Evolutionary conservation across 1,284 basidiomycete genomes (phyloP).

Genomic region (Dichomitus squalens): DNA sequence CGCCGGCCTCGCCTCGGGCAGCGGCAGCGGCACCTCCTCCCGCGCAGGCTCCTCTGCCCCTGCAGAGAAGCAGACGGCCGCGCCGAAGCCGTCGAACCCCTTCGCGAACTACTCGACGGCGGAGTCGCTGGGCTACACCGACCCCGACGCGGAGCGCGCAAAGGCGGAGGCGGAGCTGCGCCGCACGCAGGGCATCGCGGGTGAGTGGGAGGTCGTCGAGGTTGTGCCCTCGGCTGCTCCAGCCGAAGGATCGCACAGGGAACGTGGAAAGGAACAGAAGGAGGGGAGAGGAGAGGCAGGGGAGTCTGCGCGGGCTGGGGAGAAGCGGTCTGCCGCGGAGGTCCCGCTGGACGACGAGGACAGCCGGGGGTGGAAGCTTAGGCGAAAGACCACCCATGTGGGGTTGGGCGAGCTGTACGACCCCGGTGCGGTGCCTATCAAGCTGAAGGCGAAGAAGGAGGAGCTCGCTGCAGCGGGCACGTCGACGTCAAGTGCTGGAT

Average conservation of each 20-base stretch:
- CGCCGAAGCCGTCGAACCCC: conserved; percentile 64
- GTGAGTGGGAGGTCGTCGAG: conserved; percentile 83
- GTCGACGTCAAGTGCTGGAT: neutral
- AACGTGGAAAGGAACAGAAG: neutral
- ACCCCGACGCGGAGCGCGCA: conserved; percentile 68
- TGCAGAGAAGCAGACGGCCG: conserved; percentile 40
- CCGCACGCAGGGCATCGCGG: conserved; percentile 71
- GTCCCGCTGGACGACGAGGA: conserved; percentile 52
- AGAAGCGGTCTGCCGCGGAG: conserved; percentile 37
- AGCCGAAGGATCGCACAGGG: neutral
- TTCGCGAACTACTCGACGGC: conserved; percentile 89
- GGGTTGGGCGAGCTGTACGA: conserved; percentile 76
- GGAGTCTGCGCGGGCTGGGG: conserved; percentile 25
- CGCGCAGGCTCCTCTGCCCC: conserved; percentile 42
- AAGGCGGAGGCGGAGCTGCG: conserved; percentile 60
- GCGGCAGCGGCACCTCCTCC: conserved; percentile 35
- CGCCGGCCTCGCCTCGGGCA: conserved; percentile 59
- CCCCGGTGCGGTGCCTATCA: conserved; percentile 64
- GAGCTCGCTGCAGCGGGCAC: conserved; percentile 26
- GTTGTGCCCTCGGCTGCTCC: conserved; percentile 30
- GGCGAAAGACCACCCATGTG: conserved; percentile 54
- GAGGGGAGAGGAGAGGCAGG: conserved; percentile 26
- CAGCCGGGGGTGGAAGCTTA: conserved; percentile 63
- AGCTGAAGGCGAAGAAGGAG: conserved; percentile 60
- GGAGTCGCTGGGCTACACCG: conserved; percentile 75